These are phyloP conservation scores for Spergularia azorica DNA, from an alignment of 179 eudicot genomes.

Conservation along the genomic window DNA sequence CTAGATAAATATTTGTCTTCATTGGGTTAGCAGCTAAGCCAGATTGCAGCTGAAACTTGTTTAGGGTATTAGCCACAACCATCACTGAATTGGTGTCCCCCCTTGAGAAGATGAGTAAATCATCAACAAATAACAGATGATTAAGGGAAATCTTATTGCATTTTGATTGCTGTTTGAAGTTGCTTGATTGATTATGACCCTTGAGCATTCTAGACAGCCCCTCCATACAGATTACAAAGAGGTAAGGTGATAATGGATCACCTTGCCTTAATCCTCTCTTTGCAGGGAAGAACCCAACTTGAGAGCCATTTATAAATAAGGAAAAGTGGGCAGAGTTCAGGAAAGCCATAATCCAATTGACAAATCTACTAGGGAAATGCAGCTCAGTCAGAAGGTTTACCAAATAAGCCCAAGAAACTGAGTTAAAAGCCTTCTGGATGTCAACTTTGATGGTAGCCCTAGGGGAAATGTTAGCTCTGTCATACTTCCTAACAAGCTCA, in stretches of 20 bases:
- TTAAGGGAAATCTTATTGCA: not conserved
- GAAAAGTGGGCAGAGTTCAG: no score
- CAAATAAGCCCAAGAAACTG: not conserved
- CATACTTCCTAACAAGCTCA: not conserved
- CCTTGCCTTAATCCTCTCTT: not conserved
- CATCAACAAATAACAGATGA: not conserved
- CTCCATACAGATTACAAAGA: conserved; percentile 8
- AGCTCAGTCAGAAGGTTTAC: not conserved
- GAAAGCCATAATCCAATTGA: not conserved
- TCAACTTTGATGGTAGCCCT: not conserved
- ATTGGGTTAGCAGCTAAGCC: not conserved
- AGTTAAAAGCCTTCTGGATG: not conserved
- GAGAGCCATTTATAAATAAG: not conserved
- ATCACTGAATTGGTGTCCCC: not conserved
- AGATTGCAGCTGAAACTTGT: not conserved
- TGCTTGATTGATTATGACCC: not conserved
- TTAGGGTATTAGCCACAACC: not conserved
- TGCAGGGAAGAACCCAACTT: not conserved
- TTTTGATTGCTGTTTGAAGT: not conserved
- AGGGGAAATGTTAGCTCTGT: not conserved
- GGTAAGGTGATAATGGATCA: not conserved
- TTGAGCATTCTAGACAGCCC: not conserved
- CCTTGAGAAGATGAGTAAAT: no score
- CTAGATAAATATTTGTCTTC: not conserved
- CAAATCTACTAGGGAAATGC: not conserved